A percentile compares a stretch with the other conserved stretches of the same genome.
These are phyloP conservation scores for Huntiella decipiens DNA, from an alignment of 2,329 filamentous ascomycete species.

Conservation along the genomic window DNA sequence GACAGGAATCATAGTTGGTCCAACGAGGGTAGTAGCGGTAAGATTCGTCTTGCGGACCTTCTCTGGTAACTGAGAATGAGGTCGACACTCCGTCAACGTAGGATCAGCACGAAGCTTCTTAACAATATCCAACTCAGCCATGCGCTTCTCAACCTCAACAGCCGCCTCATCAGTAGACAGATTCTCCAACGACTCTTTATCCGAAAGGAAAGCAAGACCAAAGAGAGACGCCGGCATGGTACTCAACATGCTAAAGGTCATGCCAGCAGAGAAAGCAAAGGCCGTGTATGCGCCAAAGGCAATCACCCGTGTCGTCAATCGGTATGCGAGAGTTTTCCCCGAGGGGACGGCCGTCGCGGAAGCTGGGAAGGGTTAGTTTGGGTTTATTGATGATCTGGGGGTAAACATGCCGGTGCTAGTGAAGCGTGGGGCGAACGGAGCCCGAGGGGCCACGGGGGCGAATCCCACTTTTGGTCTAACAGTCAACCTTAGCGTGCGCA, in stretches of 20 bases:
- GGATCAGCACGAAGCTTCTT: slow-evolving; percentile 46
- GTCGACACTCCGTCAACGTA: slow-evolving; percentile 56
- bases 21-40: slow-evolving; percentile 62
- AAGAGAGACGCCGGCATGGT: slow-evolving; percentile 11
- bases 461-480: no score
- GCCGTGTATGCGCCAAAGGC: slow-evolving; percentile 6
- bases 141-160: slow-evolving; percentile 48
- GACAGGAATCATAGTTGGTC: slow-evolving; percentile 56
- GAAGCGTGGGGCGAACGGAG: no score
- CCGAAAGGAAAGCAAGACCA: slow-evolving; percentile 22
- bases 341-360: no score
- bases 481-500: no score
- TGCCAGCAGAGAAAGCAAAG: slow-evolving; percentile 5
- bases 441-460: no score
- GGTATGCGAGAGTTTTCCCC: no score
- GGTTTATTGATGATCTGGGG: no score
- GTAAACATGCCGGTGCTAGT: no score
- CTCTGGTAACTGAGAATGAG: slow-evolving; percentile 69
- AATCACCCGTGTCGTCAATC: not conserved
- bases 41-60: slow-evolving; percentile 54
- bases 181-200: slow-evolving; percentile 53
- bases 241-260: slow-evolving; percentile 8
- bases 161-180: slow-evolving; percentile 41
- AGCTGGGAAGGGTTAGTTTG: no score
- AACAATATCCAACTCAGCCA: slow-evolving; percentile 59